A percentile compares a stretch with the other conserved stretches of the same genome.
Evolutionary conservation across 1,139 yeast genomes (phyloP).

Genomic region (Kurtzmaniella quercitrusa): DNA sequence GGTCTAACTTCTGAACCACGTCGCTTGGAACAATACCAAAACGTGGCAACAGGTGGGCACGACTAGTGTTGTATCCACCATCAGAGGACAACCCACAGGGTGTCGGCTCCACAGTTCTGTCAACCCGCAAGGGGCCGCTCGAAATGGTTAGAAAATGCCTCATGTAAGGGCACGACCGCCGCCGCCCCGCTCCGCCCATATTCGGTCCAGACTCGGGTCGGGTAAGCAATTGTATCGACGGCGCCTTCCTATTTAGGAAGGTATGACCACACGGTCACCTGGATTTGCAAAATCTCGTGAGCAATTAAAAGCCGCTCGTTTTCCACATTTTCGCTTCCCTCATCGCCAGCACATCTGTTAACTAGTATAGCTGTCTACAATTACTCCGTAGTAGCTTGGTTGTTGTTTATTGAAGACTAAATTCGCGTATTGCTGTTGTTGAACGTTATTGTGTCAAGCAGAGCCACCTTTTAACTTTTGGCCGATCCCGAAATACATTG

Average conservation of each 20-base stretch:
- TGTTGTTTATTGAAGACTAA: background rate
- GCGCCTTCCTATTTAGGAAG: background rate
- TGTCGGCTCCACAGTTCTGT: background rate
- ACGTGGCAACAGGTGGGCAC: background rate
- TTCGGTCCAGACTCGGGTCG: too few relatives aligned
- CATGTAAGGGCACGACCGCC: background rate
- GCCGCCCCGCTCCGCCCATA: background rate
- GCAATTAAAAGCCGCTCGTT: background rate
- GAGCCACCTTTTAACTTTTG: background rate
- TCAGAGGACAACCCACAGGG: background rate
- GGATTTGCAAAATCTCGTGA: slow-evolving; percentile 1
- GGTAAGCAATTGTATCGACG: background rate
- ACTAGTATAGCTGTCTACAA: background rate
- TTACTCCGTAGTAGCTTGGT: background rate
- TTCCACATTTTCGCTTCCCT: background rate
- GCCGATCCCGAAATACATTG: background rate
- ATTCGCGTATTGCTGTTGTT: background rate
- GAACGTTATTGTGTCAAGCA: background rate
- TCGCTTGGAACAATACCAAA: background rate
- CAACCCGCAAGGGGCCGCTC: background rate
- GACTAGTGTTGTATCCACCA: too few relatives aligned
- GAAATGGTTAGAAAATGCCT: background rate
- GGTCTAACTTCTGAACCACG: background rate
- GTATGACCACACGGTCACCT: background rate
- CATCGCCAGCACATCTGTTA: background rate